These are phyloP conservation scores for Suillus lakei DNA, from an alignment of 768 basidiomycete genomes.

Conservation along the genomic window DNA sequence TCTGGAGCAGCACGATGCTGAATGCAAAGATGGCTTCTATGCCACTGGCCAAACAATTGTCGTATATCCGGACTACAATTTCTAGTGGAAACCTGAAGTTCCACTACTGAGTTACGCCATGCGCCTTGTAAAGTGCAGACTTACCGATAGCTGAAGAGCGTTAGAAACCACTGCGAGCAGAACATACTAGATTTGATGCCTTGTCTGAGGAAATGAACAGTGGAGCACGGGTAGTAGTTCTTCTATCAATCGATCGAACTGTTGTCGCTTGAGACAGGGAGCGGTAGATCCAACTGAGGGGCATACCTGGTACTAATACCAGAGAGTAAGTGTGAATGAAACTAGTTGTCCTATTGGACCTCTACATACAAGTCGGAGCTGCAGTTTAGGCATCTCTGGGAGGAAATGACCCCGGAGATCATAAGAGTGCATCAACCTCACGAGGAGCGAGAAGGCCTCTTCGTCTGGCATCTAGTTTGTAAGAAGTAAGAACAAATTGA, in stretches of 20 bases:
- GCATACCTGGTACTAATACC: slow-evolving; percentile 62
- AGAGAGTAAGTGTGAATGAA: slow-evolving; percentile 1
- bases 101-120: neutral
- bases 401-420: slow-evolving; percentile 95
- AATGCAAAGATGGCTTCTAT: slow-evolving; percentile 98
- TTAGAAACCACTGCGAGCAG: slow-evolving; percentile 98
- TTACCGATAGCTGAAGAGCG: slow-evolving; percentile 93
- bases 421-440: slow-evolving; percentile 95
- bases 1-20: slow-evolving; percentile 82
- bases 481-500: slow-evolving; percentile 2
- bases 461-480: slow-evolving; percentile 93
- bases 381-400: slow-evolving; percentile 99
- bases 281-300: slow-evolving; percentile 9
- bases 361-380: slow-evolving; percentile 78
- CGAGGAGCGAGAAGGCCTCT: slow-evolving; percentile 95
- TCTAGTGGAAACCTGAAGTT: slow-evolving; percentile 83
- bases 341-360: neutral
- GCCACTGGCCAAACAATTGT: slow-evolving; percentile 94
- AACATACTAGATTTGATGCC: slow-evolving; percentile 98
- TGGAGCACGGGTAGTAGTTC: slow-evolving; percentile 92
- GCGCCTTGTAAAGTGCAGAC: slow-evolving; percentile 19
- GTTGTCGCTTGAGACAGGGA: slow-evolving; percentile 22
- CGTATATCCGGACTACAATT: slow-evolving; percentile 95
- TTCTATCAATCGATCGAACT: slow-evolving; percentile 95
- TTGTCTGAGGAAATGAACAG: slow-evolving; percentile 89